Evolutionary conservation across 495 filamentous ascomycete genomes (phyloP).

Genomic region (Podospora bellae-mahoneyi): DNA sequence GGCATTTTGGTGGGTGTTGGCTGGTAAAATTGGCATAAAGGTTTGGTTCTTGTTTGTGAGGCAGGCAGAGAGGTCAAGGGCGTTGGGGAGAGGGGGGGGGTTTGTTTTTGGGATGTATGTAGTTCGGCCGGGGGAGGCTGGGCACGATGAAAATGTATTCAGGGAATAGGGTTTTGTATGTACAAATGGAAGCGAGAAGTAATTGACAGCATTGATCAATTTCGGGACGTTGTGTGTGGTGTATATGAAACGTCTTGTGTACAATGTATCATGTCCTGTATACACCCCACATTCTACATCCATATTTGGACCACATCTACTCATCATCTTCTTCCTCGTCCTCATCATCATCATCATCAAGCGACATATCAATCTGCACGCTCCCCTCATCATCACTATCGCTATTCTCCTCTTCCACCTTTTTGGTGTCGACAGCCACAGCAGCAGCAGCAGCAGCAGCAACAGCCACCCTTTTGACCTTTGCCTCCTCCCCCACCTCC

Average conservation of each 20-base stretch:
- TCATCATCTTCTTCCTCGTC: conserved; percentile 20
- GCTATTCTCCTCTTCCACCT: conserved; percentile 14
- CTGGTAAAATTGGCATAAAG: neutral
- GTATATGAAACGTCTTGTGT: neutral
- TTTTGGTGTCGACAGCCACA: conserved; percentile 10
- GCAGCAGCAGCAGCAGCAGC: conserved; percentile 11
- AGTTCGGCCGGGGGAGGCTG: neutral
- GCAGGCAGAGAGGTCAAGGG: neutral
- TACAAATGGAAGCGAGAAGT: neutral
- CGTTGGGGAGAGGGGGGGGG: neutral
- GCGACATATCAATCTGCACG: conserved; percentile 31
- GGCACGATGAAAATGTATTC: neutral
- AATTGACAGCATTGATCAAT: neutral
- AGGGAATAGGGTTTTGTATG: neutral
- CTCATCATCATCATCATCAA: conserved; percentile 28
- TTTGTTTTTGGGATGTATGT: neutral
- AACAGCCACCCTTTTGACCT: conserved; percentile 17
- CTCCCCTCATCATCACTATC: conserved; percentile 32
- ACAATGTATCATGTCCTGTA: neutral
- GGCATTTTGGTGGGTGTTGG: neutral
- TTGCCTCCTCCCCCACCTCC: conserved; percentile 12
- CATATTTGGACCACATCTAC: neutral
- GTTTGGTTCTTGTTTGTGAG: neutral
- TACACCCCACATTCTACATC: neutral
- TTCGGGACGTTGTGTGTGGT: neutral